Conservation (phyloP, 768 basidiomycete species). For the Boletus vermiculosoides region DNA sequence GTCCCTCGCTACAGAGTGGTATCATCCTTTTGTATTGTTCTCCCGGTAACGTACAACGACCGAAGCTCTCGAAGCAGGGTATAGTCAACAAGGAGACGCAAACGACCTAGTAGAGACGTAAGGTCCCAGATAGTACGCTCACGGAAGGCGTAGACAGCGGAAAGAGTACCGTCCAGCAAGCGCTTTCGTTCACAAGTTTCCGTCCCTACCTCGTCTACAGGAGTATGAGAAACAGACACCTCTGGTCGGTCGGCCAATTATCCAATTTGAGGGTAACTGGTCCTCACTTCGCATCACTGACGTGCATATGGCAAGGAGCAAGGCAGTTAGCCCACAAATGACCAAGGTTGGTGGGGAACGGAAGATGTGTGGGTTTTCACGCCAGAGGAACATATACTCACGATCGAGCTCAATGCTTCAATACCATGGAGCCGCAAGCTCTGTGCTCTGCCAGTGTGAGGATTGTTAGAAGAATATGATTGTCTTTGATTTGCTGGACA, state of each 20-base stretch:
- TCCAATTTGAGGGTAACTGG: not conserved
- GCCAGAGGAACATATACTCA: not conserved
- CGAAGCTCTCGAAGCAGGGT: not conserved
- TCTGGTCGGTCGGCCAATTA: not conserved
- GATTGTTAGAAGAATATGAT: conserved; percentile 45
- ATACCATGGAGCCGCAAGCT: not conserved
- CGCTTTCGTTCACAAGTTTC: not conserved
- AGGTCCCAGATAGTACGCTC: not conserved
- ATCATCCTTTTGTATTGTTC: not conserved
- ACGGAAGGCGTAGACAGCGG: not conserved
- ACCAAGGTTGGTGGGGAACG: not conserved
- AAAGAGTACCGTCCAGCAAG: not conserved
- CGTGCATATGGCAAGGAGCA: not conserved
- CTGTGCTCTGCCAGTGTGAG: no score
- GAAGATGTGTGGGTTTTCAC: not conserved
- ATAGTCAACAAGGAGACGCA: not conserved
- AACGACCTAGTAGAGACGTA: not conserved
- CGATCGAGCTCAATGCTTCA: not conserved
- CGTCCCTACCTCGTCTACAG: not conserved
- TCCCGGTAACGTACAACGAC: not conserved
- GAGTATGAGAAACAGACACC: not conserved
- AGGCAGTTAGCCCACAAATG: not conserved
- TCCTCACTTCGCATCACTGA: not conserved
- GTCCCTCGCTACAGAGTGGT: not conserved
- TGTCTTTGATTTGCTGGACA: conserved; percentile 39